These are phyloP conservation scores for Piper longum DNA, from an alignment of 164 flowering plant species.

Conservation along the genomic window DNA sequence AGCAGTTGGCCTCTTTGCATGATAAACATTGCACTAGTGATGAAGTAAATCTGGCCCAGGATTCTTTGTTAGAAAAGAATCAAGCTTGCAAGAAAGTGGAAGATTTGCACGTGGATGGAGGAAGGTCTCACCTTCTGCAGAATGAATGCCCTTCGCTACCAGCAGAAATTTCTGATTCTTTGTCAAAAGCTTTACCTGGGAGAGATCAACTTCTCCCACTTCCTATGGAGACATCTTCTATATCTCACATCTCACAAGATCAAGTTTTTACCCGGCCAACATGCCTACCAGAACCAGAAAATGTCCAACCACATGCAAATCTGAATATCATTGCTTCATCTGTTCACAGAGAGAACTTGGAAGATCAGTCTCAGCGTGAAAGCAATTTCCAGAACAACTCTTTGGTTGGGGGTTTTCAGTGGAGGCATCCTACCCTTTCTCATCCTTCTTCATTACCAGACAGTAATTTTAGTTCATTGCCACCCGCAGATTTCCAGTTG, in stretches of 20 bases:
- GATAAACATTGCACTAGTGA: conserved; percentile 7
- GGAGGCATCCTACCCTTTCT: not conserved
- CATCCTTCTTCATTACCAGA: not conserved
- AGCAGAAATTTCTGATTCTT: not conserved
- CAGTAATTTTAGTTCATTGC: not conserved
- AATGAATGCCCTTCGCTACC: not conserved
- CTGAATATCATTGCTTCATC: not conserved
- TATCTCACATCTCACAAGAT: conserved; percentile 3
- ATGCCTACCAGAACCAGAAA: not conserved
- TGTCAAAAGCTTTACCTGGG: not conserved
- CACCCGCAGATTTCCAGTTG: not conserved
- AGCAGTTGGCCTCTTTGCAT: conserved; percentile 4
- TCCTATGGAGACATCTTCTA: conserved; percentile 1
- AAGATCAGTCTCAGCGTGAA: not conserved
- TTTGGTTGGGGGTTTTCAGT: not conserved
- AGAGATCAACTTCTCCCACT: conserved; percentile 2
- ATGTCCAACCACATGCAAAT: not conserved
- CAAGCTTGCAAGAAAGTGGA: conserved; percentile 6
- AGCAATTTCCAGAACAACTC: not conserved
- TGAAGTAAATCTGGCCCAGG: conserved; percentile 9
- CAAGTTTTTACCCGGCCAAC: conserved; percentile 2
- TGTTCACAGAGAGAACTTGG: not conserved
- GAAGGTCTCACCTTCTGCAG: not conserved
- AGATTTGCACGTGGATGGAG: conserved; percentile 8
- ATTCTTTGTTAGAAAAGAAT: conserved; percentile 8